Conservation (phyloP, 441 rosid species). For the Mallotus repandus region DNA sequence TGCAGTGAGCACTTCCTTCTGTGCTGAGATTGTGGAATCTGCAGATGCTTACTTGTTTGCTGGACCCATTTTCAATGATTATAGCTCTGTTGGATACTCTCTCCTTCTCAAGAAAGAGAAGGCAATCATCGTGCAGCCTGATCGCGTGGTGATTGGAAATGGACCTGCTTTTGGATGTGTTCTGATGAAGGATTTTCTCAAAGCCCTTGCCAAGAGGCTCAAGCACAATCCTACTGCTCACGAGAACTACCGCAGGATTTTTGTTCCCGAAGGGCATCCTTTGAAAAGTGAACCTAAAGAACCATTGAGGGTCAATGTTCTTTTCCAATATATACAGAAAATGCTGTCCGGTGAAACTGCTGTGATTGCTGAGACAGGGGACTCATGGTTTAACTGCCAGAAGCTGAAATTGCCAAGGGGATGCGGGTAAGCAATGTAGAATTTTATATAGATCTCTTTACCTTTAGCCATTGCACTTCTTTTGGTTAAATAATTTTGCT, state of each 20-base stretch:
- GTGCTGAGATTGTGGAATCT: constrained; percentile 88
- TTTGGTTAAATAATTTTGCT: not conserved
- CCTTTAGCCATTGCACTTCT: not conserved
- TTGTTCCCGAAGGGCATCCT: constrained; percentile 70
- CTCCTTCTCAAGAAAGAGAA: constrained; percentile 92
- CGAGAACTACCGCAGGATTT: constrained; percentile 81
- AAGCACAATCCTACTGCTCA: constrained; percentile 56
- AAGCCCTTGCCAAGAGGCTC: constrained; percentile 54
- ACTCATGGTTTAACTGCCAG: constrained; percentile 96
- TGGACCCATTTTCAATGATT: constrained; percentile 88
- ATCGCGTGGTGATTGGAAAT: constrained; percentile 64
- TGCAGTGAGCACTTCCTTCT: constrained; percentile 79
- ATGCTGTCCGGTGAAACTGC: constrained; percentile 73
- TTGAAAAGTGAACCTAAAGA: constrained; percentile 52
- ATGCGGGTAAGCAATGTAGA: constrained; percentile 58
- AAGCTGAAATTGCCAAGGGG: constrained; percentile 79
- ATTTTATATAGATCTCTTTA: not conserved
- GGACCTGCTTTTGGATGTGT: constrained; percentile 91
- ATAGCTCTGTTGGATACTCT: constrained; percentile 92
- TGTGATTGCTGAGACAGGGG: constrained; percentile 92
- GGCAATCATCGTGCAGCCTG: constrained; percentile 75
- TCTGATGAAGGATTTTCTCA: constrained; percentile 79
- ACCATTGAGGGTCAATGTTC: constrained; percentile 64
- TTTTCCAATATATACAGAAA: constrained; percentile 80
- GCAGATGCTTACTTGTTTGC: constrained; percentile 94